Conservation (phyloP, 805 yeast species). For the Saccharomycopsis malanga region DNA sequence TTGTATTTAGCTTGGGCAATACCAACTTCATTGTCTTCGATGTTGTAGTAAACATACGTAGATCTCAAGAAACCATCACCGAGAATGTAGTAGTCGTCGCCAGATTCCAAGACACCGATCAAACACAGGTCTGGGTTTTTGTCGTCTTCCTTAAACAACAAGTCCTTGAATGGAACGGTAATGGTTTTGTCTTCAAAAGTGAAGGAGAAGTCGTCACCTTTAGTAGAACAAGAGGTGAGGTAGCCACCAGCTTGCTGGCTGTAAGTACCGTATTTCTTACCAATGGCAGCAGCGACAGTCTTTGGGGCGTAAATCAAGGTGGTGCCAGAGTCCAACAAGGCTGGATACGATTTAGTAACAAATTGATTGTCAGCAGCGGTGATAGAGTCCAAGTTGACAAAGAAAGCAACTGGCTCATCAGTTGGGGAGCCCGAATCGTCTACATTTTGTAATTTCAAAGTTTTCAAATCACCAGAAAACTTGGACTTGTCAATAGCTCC, state of each 20-base stretch:
- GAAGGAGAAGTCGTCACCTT: conserved; percentile 21
- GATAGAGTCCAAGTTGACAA: no score
- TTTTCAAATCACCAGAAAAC: conserved; percentile 14
- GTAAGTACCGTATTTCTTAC: conserved; percentile 27
- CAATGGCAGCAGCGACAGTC: conserved; percentile 25
- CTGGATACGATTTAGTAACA: conserved; percentile 29
- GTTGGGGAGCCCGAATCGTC: no score
- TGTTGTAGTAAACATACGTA: conserved; percentile 49
- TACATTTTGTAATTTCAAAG: conserved; percentile 27
- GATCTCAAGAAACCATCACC: conserved; percentile 44
- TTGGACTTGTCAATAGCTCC: conserved; percentile 19
- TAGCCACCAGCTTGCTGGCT: conserved; percentile 24
- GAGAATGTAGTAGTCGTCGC: no score
- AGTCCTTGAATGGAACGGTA: conserved; percentile 39
- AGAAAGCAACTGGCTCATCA: no score
- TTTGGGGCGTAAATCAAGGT: conserved; percentile 40
- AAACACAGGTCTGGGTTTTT: conserved; percentile 34
- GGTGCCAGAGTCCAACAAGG: conserved; percentile 40
- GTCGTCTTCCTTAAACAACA: conserved; percentile 26
- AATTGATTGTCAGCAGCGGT: conserved; percentile 21
- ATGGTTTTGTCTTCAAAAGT: conserved; percentile 36
- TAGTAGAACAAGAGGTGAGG: conserved; percentile 12
- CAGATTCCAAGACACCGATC: conserved; percentile 34
- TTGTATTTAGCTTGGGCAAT: conserved; percentile 36
- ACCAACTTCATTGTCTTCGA: conserved; percentile 37